Base-by-base conservation (phyloP, 768 basidiomycete genomes). In the Leccinum incarnatum region DNA sequence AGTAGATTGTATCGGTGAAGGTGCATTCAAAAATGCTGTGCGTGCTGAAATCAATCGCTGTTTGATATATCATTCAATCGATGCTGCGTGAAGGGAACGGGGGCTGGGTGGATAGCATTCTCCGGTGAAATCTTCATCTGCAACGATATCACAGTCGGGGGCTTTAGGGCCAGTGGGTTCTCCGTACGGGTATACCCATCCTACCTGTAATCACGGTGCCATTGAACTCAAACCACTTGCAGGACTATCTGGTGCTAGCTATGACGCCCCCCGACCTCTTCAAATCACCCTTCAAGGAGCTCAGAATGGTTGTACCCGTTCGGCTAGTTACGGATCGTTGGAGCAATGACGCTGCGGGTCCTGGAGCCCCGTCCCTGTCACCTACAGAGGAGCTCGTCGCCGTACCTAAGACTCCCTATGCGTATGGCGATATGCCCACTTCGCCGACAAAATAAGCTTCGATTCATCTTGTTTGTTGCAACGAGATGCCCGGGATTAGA, bases 181-280 rank as follows among this genome's bases (percentile, higher is more conserved):
- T 78, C 75, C 9, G 81, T 89, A 46, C 83, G 83, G 77, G 88
- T 88, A 68, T 40, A 76, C 51, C 19, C 19, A 45, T 55, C 17
- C 5, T 52, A 10, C 53, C 54, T 51, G n/a, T 32, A 19, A 36
- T 63, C 11, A 37, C 30, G 4, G 29, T 63, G 30, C 30, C 46
- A 55, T 36, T 57, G 19, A 40, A 25, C 23, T 17, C 3, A 7
- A 34, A n/a, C 14, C 19, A 45, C 42, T 45, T 30, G n/a, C 56
- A 90, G 88, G 89, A 91, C 64, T 88, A 77, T 67, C 71, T 91
- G 53, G 76, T 90, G 17, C 71, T 91, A 21, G 81, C 83, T 1
- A 76, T 87, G 69, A 77, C 74, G 0, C 86, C 89, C 3, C 77
- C 79, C 11, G 85, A 89, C 57, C 77, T 78, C 17, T 65, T 68